Evolutionary conservation across 768 basidiomycete species (phyloP), one percentile per base, ranked within the genome.

Genomic region (Tubosaeta sp.): DNA sequence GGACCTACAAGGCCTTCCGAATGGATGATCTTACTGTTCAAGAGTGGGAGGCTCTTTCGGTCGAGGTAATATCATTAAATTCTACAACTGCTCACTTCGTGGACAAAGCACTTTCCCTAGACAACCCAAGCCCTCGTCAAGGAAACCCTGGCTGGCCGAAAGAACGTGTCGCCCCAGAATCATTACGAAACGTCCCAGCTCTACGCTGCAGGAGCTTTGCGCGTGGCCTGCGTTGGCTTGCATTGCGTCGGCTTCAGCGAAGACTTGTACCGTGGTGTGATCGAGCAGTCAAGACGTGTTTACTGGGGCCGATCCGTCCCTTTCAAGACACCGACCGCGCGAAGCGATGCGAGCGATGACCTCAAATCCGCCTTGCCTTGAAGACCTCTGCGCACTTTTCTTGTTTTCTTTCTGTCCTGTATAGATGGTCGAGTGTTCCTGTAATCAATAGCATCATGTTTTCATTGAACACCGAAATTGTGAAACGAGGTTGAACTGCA

Each of bases 211-310:
- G 88, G 88, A 2, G 88, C 87, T 25, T 75, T 91, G 43, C 83
- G 80, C 55, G 79, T 87, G 22, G 84, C 84, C 13, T 90, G 87
- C 58, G 70, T 91, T 51, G 88, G 80, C 5, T 70, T 91, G 43
- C 85, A 86, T 57, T 91, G 88, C 64, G 76, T 88, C 47, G 85
- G 88, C 3, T 91, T 90, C 75, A 88, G 82, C 67, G 75, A 81
- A 51, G 68, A 70, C 29, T 72, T 88, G 59, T 90, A 89, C 65
- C 75, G 74, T 42, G 76, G 79, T 12, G 71, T 89, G 33, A 72
- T 89, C 42, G 85, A 86, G 35, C 84, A 86, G 53, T 81, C 85
- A 43, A 70, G 69, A 43, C 51, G 53, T 16, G 44, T 50, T 10
- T 62, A 64, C 49, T 68, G 62, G 67, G 42, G 53, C 31, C 62